A percentile compares a stretch with the other conserved stretches of the same genome.
These are phyloP conservation scores for Barnettozyma pratensis DNA, from an alignment of 805 yeast species.

Conservation along the genomic window DNA sequence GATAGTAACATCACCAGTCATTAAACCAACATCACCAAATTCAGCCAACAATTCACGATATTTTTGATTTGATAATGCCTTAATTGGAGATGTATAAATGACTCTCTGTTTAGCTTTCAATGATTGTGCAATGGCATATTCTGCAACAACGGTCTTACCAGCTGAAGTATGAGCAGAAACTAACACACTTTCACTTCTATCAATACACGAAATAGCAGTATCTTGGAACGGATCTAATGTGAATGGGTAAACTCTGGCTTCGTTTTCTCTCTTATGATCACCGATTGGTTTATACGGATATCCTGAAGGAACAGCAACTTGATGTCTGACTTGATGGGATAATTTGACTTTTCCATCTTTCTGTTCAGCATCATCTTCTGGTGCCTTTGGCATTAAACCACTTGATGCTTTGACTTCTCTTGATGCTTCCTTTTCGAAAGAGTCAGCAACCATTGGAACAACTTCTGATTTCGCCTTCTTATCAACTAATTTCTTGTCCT, in stretches of 20 bases:
- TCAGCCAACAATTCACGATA: constrained; percentile 88
- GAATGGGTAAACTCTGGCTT: constrained; percentile 91
- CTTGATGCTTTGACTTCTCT: constrained; percentile 81
- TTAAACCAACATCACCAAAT: constrained; percentile 91
- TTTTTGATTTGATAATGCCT: constrained; percentile 85
- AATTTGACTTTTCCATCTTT: constrained; percentile 54
- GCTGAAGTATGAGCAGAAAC: constrained; percentile 99
- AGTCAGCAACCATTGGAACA: constrained; percentile 77
- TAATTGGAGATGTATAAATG: constrained; percentile 93
- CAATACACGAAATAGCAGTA: constrained; percentile 93
- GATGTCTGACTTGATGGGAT: constrained; percentile 94
- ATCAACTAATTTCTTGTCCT: constrained; percentile 28
- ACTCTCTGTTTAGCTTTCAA: constrained; percentile 93
- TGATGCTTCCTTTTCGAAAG: constrained; percentile 83
- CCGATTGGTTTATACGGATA: constrained; percentile 86
- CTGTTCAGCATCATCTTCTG: constrained; percentile 22
- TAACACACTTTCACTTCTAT: constrained; percentile 87
- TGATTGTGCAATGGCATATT: constrained; percentile 94
- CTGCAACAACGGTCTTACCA: constrained; percentile 98
- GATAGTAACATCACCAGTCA: constrained; percentile 99
- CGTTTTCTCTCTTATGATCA: constrained; percentile 69
- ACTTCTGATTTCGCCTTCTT: constrained; percentile 42
- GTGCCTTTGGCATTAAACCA: constrained; percentile 50
- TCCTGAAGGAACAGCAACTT: constrained; percentile 92
- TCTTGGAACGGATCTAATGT: constrained; percentile 96